Conservation (phyloP, 192 early-diverging fungal genomes). For the Podila horticola region DNA sequence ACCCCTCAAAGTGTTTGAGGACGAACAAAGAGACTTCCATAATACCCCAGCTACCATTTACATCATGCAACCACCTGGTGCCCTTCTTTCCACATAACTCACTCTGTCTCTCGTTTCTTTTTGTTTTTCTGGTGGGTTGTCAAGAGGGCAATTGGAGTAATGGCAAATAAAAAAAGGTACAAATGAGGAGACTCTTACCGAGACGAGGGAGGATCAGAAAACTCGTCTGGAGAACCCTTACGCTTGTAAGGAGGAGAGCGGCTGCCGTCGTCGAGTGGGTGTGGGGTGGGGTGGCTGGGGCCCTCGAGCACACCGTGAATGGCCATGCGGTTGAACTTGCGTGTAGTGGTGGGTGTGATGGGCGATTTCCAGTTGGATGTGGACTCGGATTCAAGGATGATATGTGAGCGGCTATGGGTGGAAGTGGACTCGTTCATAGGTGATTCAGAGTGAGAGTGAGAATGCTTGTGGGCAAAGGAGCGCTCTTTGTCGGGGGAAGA, state of each 20-base stretch:
- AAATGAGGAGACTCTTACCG: slow-evolving; percentile 21
- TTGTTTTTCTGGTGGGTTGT: neutral
- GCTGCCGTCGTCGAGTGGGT: slow-evolving; percentile 5
- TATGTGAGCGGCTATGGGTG: slow-evolving; percentile 7
- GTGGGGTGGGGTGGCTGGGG: neutral
- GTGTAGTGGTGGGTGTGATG: slow-evolving; percentile 44
- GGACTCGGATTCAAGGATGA: slow-evolving; percentile 15
- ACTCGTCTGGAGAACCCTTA: slow-evolving; percentile 48
- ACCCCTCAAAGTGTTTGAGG: slow-evolving; percentile 6
- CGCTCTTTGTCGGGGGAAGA: slow-evolving; percentile 19
- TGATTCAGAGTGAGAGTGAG: slow-evolving; percentile 4
- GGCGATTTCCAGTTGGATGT: slow-evolving; percentile 38
- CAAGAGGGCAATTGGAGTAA: slow-evolving; percentile 1
- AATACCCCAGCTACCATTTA: neutral
- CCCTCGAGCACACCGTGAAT: slow-evolving; percentile 46
- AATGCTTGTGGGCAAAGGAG: slow-evolving; percentile 11
- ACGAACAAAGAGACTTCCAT: neutral
- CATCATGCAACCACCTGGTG: neutral
- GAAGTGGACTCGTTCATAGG: neutral
- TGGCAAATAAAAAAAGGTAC: neutral
- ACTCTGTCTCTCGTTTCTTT: neutral
- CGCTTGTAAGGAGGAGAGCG: slow-evolving; percentile 45
- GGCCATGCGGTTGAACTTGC: slow-evolving; percentile 47
- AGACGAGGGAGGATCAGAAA: slow-evolving; percentile 17
- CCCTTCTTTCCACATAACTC: neutral